Base-by-base conservation (phyloP, 768 basidiomycete species). In the Boletus speciosus region DNA sequence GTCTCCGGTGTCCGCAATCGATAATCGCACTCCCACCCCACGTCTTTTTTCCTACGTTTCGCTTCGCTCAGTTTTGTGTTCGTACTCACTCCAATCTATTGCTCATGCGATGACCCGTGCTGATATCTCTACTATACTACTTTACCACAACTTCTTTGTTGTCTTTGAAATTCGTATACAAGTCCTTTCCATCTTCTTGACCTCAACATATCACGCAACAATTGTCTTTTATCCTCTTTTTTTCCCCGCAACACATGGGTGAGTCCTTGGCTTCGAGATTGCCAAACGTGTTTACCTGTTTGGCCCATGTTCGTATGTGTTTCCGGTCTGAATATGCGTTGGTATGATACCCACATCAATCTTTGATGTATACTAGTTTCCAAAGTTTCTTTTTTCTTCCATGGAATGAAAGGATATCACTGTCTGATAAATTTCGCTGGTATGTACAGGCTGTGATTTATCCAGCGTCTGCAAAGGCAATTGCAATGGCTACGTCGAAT, bases 121-220 rank as follows among this genome's bases (percentile, higher is more conserved):
- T 60, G 66, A 62, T 67, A 69, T 68, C 55, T 69, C 55, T 68
- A 70, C 64, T 66, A 70, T 62, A 68, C 34, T 70, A 70, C 61
- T 68, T 61, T 61, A 69, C 68, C 56, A 59, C 57, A 48, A 53
- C 46, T 34, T 61, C 44, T 53, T 39, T 54, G 54, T 61, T 58
- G 49, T 51, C 41, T 41, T 36, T 49, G 55, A 63, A 55, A 50
- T 64, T 55, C 52, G 47, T 66, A 57, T 61, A 66, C 61, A 53
- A 34, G 35, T 29, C 46, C 9, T 25, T 48, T 42, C 39, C 31
- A 3, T n/a, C 14, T 31, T 61, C 31, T 53, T 44, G 53, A 29
- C 42, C 25, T 46, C 27, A 49, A 54, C 35, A 45, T 52, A 55
- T 57, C 60, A 49, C 50, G 52, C 52, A 46, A 59, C 19, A 44